Conservation (phyloP, 306 rosid genomes). For the Casuarina glauca region DNA sequence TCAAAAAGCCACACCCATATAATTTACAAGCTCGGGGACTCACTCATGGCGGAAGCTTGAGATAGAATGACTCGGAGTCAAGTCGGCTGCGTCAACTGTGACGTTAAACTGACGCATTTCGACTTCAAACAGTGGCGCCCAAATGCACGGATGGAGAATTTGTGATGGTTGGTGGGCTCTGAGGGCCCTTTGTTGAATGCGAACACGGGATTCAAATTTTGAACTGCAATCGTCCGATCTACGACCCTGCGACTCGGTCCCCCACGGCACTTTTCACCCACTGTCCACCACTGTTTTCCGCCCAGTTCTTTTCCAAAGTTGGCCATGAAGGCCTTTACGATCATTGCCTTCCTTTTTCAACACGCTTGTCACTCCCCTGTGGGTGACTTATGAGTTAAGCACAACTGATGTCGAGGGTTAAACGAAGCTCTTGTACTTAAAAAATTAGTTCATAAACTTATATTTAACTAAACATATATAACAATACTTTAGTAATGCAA, state of each 20-base stretch:
- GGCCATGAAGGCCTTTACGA: conserved; percentile 14
- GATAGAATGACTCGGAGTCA: not conserved
- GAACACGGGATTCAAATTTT: not conserved
- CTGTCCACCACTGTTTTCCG: conserved; percentile 7
- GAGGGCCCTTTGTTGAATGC: not conserved
- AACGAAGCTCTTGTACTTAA: too few relatives aligned
- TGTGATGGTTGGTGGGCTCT: not conserved
- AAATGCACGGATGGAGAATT: not conserved
- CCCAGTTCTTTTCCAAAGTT: conserved; percentile 25
- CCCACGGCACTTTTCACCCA: conserved; percentile 6
- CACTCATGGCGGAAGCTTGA: not conserved
- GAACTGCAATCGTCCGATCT: not conserved
- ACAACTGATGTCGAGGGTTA: too few relatives aligned
- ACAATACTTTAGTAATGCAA: too few relatives aligned
- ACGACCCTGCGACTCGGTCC: conserved; percentile 11
- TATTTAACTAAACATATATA: too few relatives aligned
- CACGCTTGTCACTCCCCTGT: not conserved
- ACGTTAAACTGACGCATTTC: not conserved
- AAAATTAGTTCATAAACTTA: too few relatives aligned
- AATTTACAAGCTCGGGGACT: too few relatives aligned
- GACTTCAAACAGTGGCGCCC: not conserved
- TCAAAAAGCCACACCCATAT: too few relatives aligned
- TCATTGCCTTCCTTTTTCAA: conserved; percentile 20
- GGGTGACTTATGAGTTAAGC: too few relatives aligned
- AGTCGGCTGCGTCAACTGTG: not conserved